Conservation (phyloP, 2,329 filamentous ascomycete species). For the Tolypocladium nubicola region DNA sequence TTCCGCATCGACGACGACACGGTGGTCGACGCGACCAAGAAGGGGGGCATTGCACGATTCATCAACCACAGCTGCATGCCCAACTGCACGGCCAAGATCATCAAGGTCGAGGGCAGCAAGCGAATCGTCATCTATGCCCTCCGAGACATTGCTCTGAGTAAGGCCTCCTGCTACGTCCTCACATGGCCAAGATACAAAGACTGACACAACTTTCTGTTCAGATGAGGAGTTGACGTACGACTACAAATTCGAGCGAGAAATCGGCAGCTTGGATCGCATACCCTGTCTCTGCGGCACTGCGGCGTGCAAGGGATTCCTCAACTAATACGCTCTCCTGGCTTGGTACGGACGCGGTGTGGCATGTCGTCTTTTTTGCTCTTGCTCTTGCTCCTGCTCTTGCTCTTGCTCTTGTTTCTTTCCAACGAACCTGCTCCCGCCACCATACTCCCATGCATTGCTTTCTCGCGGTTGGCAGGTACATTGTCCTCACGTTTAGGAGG, state of each 20-base stretch:
- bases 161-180: slow-evolving; percentile 25
- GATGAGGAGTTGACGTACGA: slow-evolving; percentile 99
- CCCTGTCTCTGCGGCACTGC: slow-evolving; percentile 94
- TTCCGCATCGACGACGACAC: slow-evolving; percentile 98
- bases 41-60: slow-evolving; percentile 93
- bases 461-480: not conserved
- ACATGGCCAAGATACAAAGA: not conserved
- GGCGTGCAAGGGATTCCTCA: slow-evolving; percentile 97
- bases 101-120: slow-evolving; percentile 96
- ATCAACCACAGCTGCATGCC: slow-evolving; percentile 99
- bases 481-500: not conserved
- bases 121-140: slow-evolving; percentile 98
- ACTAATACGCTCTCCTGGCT: slow-evolving; percentile 43
- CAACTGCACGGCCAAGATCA: slow-evolving; percentile 98
- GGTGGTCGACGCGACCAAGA: slow-evolving; percentile 96
- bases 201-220: slow-evolving; percentile 29
- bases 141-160: slow-evolving; percentile 89
- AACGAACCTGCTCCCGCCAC: not conserved
- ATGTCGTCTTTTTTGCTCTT: not conserved
- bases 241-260: slow-evolving; percentile 98
- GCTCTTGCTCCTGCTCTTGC: not conserved
- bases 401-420: not conserved
- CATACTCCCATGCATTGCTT: not conserved
- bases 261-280: slow-evolving; percentile 88
- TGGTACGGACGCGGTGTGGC: not conserved